Evolutionary conservation across 768 basidiomycete genomes (phyloP), one percentile per base, ranked within the genome.

Genomic region (Melanogaster broomeanus): DNA sequence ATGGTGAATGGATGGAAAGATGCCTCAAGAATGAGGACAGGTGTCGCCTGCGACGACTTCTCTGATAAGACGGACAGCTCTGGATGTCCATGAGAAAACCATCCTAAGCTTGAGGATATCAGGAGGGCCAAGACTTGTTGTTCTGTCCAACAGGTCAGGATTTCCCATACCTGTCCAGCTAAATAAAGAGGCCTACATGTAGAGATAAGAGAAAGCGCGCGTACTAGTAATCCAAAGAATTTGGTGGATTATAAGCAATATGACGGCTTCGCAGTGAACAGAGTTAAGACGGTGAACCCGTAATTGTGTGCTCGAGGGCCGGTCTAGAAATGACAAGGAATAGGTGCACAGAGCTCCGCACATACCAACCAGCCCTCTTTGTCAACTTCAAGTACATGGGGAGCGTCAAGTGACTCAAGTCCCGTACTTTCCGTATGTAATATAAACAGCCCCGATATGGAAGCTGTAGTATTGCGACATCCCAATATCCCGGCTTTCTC

Each of bases 361-460:
- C 16, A n/a, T 5, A 31, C 18, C 28, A 31, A 21, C 16, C 22
- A 28, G 21, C 4, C 21, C 4, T 22, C n/a, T 4, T 16, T 10
- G 24, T 31, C 7, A 39, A 38, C 13, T 3, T 42, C 13, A 42
- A 41, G 56, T 10, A n/a, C n/a, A n/a, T n/a, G n/a, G n/a, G n/a
- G n/a, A n/a, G n/a, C 13, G 13, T 42, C 13, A 42, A 41, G 56
- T 10, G n/a, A n/a, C n/a, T n/a, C n/a, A n/a, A n/a, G n/a, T n/a
- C n/a, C n/a, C n/a, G n/a, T n/a, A n/a, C n/a, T 35, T 55, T 41
- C 48, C 34, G 37, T 42, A 28, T n/a, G 8, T 11, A 25, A 25
- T n/a, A 3, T 13, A 13, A 13, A 12, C 28, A 51, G n/a, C 61
- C 53, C 55, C 35, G 52, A 65, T 58, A 56, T 59, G 50, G 66